Percentiles rank a stretch among this genome's conserved stretches.
phyloP scores from a whole-genome alignment of 1,284 basidiomycete species.

The Ganoderma resinaceum region DNA sequence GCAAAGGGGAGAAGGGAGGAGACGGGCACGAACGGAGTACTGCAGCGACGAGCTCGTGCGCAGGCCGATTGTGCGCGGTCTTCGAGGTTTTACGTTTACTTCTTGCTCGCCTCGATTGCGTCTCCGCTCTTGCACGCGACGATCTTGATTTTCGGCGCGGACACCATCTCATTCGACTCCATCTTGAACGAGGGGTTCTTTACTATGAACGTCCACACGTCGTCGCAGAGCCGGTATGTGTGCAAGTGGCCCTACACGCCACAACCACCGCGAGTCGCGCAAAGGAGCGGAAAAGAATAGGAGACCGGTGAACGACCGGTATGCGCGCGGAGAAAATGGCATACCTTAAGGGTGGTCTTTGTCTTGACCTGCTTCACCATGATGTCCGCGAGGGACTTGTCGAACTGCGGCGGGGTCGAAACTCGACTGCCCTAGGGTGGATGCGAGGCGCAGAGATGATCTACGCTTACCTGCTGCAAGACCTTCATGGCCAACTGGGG shows the following conservation, averaged over 20 bases:
- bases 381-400: constrained; percentile 91
- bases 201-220: constrained; percentile 97
- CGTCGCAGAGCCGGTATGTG: constrained; percentile 95
- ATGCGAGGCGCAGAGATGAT: neutral
- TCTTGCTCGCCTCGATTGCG: constrained; percentile 79
- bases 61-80: too few relatives aligned
- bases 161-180: constrained; percentile 87
- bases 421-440: neutral
- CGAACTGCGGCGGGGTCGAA: constrained; percentile 67
- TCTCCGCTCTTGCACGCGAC: constrained; percentile 96
- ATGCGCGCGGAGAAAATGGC: constrained; percentile 28
- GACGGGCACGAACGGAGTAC: neutral
- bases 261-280: neutral
- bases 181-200: constrained; percentile 94
- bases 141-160: constrained; percentile 87
- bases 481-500: constrained; percentile 98
- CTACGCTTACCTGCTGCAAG: constrained; percentile 83
- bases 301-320: constrained; percentile 20
- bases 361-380: constrained; percentile 92
- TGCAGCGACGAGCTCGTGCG: neutral
- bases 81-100: constrained; percentile 41
- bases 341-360: constrained; percentile 90
- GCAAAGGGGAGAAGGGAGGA: neutral
- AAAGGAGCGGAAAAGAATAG: neutral
- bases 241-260: constrained; percentile 79